These are phyloP conservation scores for Mycena galopus DNA, from an alignment of 768 basidiomycete genomes.

Conservation along the genomic window DNA sequence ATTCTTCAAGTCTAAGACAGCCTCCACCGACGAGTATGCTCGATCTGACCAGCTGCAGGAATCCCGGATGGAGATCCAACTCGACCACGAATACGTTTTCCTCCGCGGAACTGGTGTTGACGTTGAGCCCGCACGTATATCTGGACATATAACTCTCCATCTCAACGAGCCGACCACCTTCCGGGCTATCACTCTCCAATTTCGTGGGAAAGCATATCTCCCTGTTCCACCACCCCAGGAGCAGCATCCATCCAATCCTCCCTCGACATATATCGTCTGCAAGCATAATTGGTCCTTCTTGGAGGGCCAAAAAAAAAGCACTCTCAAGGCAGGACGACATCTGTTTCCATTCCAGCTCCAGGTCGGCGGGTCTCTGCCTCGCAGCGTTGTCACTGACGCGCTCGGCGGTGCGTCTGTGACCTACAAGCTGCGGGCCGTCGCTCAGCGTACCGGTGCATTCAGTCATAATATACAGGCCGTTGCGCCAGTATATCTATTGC, in stretches of 20 bases:
- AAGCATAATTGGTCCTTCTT: conserved; percentile 95
- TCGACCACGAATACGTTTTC: conserved; percentile 77
- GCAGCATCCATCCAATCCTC: conserved; percentile 63
- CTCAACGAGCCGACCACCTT: conserved; percentile 86
- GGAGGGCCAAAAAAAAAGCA: conserved; percentile 81
- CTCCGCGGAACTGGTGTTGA: conserved; percentile 87
- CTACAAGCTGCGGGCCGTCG: conserved; percentile 91
- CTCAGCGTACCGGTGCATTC: conserved; percentile 77
- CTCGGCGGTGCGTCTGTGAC: conserved; percentile 74
- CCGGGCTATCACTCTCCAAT: conserved; percentile 86
- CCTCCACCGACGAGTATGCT: not conserved
- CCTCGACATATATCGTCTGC: conserved; percentile 74
- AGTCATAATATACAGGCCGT: conserved; percentile 71
- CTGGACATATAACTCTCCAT: conserved; percentile 84
- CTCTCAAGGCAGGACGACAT: conserved; percentile 94
- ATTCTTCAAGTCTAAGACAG: conserved; percentile 24
- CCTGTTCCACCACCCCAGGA: conserved; percentile 69
- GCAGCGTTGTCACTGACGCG: conserved; percentile 70
- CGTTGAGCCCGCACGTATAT: conserved; percentile 83
- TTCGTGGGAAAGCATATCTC: conserved; percentile 85
- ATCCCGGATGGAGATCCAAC: conserved; percentile 72
- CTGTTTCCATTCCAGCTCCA: conserved; percentile 92
- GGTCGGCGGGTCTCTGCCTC: conserved; percentile 88
- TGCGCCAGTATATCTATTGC: conserved; percentile 73
- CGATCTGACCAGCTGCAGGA: conserved; percentile 1